A percentile compares a stretch with the other conserved stretches of the same genome.
Evolutionary conservation across 306 rosid genomes (phyloP).

Genomic region (Gastrolobium bilobum): DNA sequence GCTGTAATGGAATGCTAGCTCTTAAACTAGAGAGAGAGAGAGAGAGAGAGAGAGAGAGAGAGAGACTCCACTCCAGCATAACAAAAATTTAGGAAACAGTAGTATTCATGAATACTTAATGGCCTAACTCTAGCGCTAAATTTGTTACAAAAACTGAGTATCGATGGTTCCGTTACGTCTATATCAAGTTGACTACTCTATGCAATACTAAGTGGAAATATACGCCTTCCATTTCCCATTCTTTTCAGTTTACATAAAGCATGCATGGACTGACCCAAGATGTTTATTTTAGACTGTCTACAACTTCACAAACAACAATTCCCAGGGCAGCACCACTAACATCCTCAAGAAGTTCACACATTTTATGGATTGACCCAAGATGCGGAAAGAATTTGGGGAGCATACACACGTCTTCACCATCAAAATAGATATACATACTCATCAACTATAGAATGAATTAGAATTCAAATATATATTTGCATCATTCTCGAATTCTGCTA

Average conservation of each 20-base stretch:
- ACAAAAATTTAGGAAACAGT: conserved; percentile 28
- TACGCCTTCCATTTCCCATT: conserved; percentile 6
- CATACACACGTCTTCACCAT: not conserved
- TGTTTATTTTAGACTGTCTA: not conserved
- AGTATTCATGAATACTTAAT: not conserved
- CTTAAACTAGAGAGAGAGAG: too few species aligned
- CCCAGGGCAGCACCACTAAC: not conserved
- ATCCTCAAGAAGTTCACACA: conserved; percentile 9
- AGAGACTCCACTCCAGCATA: not conserved
- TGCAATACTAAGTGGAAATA: conserved; percentile 19
- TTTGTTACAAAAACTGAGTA: not conserved
- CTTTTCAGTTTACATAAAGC: not conserved
- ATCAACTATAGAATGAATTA: not conserved
- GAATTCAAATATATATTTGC: not conserved
- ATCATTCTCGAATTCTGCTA: not conserved
- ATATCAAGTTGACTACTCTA: conserved; percentile 1
- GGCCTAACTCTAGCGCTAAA: not conserved
- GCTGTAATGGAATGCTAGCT: too few species aligned
- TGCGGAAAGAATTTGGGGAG: conserved; percentile 12
- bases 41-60: too few species aligned
- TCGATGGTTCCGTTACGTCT: not conserved
- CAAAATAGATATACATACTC: not conserved
- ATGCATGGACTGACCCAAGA: not conserved
- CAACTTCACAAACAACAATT: conserved; percentile 12
- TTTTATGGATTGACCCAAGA: conserved; percentile 25